These are phyloP conservation scores for Fraxinus latifolia DNA, from an alignment of 305 asterid genomes.

Conservation along the genomic window DNA sequence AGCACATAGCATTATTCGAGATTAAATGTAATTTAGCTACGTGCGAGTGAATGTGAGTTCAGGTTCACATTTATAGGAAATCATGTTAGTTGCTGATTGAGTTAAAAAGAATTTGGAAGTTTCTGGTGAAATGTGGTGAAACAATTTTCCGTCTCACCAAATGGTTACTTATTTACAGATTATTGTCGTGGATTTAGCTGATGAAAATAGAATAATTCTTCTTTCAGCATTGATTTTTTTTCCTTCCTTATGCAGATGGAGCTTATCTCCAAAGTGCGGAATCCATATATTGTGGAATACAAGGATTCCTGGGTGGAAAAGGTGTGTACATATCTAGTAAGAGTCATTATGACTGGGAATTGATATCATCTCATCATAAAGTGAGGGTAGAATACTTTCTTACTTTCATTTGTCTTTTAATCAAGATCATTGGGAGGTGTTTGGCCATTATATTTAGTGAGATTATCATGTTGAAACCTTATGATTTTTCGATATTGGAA, in stretches of 20 bases:
- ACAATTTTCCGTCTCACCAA: background rate
- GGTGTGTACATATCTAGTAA: slow-evolving; percentile 43
- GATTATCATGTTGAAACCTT: background rate
- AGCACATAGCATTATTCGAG: background rate
- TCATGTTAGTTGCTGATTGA: background rate
- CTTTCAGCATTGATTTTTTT: slow-evolving; percentile 6
- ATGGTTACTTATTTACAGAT: background rate
- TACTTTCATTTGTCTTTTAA: background rate
- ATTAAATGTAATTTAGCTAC: slow-evolving; percentile 3
- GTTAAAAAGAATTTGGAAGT: background rate
- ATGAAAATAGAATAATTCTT: background rate
- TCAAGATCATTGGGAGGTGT: background rate
- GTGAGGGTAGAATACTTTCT: background rate
- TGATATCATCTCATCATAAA: background rate
- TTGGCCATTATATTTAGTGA: background rate
- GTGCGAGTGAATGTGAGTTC: background rate
- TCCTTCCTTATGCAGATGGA: slow-evolving; percentile 69
- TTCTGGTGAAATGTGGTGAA: slow-evolving; percentile 1
- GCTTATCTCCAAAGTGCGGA: slow-evolving; percentile 74
- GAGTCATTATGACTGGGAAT: background rate
- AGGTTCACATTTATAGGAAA: background rate
- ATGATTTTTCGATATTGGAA: background rate
- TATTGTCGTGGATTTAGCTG: background rate
- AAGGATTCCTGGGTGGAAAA: slow-evolving; percentile 99
- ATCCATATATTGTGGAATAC: slow-evolving; percentile 87